Conservation (phyloP, 805 yeast genomes). For the Sugiyamaella chiloensis region DNA sequence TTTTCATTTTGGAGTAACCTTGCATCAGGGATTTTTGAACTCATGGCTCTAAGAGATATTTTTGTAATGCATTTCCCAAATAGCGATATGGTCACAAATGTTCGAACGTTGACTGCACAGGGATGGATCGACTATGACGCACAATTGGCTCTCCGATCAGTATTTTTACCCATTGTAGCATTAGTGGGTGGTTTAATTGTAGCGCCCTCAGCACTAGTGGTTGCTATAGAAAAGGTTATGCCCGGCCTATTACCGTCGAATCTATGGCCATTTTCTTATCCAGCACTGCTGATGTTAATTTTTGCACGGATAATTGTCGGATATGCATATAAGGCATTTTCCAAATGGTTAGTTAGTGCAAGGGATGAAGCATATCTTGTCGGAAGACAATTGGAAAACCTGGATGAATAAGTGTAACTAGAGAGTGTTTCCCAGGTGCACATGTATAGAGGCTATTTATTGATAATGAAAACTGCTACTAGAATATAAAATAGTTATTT, state of each 20-base stretch:
- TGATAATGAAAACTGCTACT: slow-evolving; percentile 1
- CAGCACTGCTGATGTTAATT: slow-evolving; percentile 12
- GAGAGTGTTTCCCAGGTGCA: no score
- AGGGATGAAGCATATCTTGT: slow-evolving; percentile 34
- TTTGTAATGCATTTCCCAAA: slow-evolving; percentile 15
- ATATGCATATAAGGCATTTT: slow-evolving; percentile 4
- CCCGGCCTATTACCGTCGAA: not conserved
- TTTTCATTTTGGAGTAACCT: slow-evolving; percentile 11
- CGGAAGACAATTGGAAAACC: slow-evolving; percentile 35
- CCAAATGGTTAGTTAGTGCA: slow-evolving; percentile 22
- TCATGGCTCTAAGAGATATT: slow-evolving; percentile 15
- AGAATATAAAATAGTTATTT: not conserved
- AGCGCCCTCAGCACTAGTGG: not conserved
- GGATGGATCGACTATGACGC: slow-evolving; percentile 19
- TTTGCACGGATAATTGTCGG: slow-evolving; percentile 2
- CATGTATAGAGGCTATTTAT: slow-evolving; percentile 2
- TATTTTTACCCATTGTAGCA: slow-evolving; percentile 1
- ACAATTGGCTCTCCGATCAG: not conserved
- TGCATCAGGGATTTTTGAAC: slow-evolving; percentile 19
- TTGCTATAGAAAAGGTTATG: not conserved
- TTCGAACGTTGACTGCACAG: slow-evolving; percentile 15
- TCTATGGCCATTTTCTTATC: slow-evolving; percentile 12
- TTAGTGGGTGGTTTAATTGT: slow-evolving; percentile 1
- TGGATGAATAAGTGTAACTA: slow-evolving; percentile 13
- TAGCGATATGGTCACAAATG: slow-evolving; percentile 13